phyloP scores from a whole-genome alignment of 352 stramenopile genomes.

The Pythium sukuiense region DNA sequence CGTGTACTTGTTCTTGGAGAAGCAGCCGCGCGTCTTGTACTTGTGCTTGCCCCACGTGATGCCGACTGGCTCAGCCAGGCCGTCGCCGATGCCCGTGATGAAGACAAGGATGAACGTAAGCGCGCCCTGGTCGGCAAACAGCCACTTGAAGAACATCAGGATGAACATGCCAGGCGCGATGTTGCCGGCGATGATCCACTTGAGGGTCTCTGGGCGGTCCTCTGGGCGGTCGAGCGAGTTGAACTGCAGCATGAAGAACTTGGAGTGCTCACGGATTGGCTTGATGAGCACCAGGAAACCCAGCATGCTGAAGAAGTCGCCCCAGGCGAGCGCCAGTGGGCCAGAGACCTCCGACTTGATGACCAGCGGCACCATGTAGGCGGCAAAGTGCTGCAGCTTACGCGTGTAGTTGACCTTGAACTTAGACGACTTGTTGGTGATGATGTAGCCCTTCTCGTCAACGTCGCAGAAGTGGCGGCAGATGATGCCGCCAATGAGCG shows the following conservation, averaged over 20 bases:
- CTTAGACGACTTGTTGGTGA: constrained; percentile 66
- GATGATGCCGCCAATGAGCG: constrained; percentile 72
- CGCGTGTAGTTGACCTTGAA: constrained; percentile 90
- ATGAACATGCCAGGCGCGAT: constrained; percentile 67
- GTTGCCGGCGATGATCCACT: constrained; percentile 50
- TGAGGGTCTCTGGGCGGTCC: constrained; percentile 50
- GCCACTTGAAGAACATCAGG: constrained; percentile 86
- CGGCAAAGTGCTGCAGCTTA: constrained; percentile 77
- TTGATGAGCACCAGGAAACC: constrained; percentile 86
- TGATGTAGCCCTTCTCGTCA: constrained; percentile 82
- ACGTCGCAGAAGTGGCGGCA: constrained; percentile 85
- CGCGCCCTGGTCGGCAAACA: constrained; percentile 48
- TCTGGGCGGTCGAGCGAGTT: constrained; percentile 87
- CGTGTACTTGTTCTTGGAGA: constrained; percentile 72
- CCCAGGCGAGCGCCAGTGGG: constrained; percentile 69
- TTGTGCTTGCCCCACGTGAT: constrained; percentile 85
- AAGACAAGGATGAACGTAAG: constrained; percentile 55
- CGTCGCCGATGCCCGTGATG: constrained; percentile 74
- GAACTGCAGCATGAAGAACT: constrained; percentile 88
- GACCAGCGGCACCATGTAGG: constrained; percentile 78
- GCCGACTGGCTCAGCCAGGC: constrained; percentile 71
- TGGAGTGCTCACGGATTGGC: constrained; percentile 72
- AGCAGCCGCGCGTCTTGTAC: constrained; percentile 78
- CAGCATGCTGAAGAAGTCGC: constrained; percentile 80
- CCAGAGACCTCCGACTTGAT: constrained; percentile 63